A percentile compares a stretch with the other conserved stretches of the same genome.
Conservation (phyloP, 768 basidiomycete species). For the Phaeotremella skinneri region DNA sequence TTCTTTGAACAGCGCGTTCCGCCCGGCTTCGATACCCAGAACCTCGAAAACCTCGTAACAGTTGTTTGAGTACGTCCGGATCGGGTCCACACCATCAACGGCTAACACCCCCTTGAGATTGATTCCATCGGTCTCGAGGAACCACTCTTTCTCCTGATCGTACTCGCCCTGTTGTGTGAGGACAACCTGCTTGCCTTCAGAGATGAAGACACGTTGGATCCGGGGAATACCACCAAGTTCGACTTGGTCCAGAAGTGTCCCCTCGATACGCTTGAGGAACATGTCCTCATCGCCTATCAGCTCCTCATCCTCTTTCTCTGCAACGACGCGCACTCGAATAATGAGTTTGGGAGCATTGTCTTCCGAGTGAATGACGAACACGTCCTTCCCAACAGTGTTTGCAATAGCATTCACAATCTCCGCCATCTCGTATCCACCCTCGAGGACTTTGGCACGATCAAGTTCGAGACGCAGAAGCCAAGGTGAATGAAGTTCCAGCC, state of each 20-base stretch:
- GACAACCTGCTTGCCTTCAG: constrained; percentile 75
- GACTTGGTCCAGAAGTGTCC: constrained; percentile 93
- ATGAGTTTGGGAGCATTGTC: constrained; percentile 97
- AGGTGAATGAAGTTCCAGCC: constrained; percentile 85
- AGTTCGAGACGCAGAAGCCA: constrained; percentile 97
- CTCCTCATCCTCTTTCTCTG: constrained; percentile 64
- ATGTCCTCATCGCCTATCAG: constrained; percentile 85
- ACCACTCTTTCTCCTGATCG: constrained; percentile 69
- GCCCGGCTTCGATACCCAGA: constrained; percentile 93
- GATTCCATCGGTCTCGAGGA: constrained; percentile 93
- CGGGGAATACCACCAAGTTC: constrained; percentile 87
- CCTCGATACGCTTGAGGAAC: constrained; percentile 92
- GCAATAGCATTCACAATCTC: constrained; percentile 91
- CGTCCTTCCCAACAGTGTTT: constrained; percentile 89
- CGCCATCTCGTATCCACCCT: constrained; percentile 91
- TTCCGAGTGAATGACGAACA: constrained; percentile 98
- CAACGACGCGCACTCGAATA: constrained; percentile 87
- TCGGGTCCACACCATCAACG: constrained; percentile 90
- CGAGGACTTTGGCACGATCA: constrained; percentile 96
- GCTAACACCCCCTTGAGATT: constrained; percentile 94
- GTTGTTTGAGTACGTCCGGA: constrained; percentile 92
- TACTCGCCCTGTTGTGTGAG: constrained; percentile 61
- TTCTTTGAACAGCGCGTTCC: constrained; percentile 90
- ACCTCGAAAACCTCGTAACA: constrained; percentile 92
- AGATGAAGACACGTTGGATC: constrained; percentile 89